Percentiles rank a stretch among this genome's conserved stretches.
Conservation (phyloP, 1,284 basidiomycete genomes). For the Trichosporon asahii region DNA sequence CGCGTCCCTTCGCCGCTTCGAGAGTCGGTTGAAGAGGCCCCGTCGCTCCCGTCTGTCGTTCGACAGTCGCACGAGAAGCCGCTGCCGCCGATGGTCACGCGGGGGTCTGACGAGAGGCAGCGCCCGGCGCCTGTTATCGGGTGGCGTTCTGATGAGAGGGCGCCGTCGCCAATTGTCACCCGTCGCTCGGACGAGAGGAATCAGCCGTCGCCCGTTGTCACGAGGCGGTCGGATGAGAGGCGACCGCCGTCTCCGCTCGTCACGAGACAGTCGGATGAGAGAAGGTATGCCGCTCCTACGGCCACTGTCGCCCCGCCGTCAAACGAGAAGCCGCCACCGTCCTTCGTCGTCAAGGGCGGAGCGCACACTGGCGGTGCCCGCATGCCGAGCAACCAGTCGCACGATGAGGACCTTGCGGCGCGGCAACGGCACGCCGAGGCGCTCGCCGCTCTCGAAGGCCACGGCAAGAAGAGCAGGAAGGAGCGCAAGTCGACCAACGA, state of each 20-base stretch:
- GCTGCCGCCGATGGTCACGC: neutral
- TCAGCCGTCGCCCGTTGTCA: neutral
- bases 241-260: neutral
- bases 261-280: neutral
- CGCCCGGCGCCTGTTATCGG: neutral
- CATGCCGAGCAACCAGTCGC: neutral
- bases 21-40: neutral
- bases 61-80: neutral
- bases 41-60: neutral
- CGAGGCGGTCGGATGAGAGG: neutral
- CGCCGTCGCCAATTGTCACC: neutral
- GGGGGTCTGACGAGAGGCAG: neutral
- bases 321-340: neutral
- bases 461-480: conserved; percentile 3
- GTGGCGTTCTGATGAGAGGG: neutral
- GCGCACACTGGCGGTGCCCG: neutral
- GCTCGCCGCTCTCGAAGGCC: neutral
- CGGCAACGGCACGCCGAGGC: neutral
- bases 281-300: neutral
- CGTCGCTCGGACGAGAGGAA: neutral
- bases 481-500: neutral
- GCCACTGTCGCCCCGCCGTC: neutral
- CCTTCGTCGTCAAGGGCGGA: neutral
- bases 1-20: neutral
- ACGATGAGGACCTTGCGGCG: neutral